Base-by-base conservation (phyloP, 495 filamentous ascomycete genomes). In the Lasiosphaeria hispida region DNA sequence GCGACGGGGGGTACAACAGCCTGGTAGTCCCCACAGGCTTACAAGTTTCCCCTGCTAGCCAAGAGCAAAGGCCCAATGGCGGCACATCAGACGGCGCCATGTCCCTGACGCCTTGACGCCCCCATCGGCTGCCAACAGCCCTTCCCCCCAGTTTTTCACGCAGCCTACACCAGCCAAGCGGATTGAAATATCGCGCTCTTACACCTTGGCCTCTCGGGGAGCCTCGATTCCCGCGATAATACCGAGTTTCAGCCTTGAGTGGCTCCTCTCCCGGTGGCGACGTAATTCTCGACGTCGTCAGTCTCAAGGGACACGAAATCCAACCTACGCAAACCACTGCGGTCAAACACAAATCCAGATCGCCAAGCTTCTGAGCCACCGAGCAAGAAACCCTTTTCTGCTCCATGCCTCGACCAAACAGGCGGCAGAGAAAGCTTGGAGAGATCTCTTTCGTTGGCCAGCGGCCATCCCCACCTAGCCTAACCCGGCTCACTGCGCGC, bases 31-130 rank as follows among this genome's bases (percentile, higher is more conserved):
- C 53, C 23, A 30, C 23, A 30, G 23, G 23, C 5, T 30, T 30
- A 51, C 52, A 35, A 19, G 23, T 19, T 37, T 17, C 57, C 39
- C 64, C 37, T 61, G 51, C 50, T 39, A 42, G 48, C 36, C 48
- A 35, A 49, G 41, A 39, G 44, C 50, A 58, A 33, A 3, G 2
- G 18, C 65, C 65, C 65, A 65, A 68, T 65, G 51, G 39, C 55
- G 63, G 63, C 60, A 65, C 52, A 54, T 49, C 5, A 42, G 15
- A 48, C 47, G 62, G 62, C 52, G 42, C 10, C 44, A 44, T 23
- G 37, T 38, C 56, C 23, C 23, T 30, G 23, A 30, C 23, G 23
- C 62, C 45, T 65, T 65, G 49, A 48, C 55, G 59, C 60, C 60
- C 49, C 60, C 56, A 63, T 63, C 56, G 47, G 55, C 55, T 14